Base-by-base conservation (phyloP, 1,284 basidiomycete genomes). In the Puccinia horiana region DNA sequence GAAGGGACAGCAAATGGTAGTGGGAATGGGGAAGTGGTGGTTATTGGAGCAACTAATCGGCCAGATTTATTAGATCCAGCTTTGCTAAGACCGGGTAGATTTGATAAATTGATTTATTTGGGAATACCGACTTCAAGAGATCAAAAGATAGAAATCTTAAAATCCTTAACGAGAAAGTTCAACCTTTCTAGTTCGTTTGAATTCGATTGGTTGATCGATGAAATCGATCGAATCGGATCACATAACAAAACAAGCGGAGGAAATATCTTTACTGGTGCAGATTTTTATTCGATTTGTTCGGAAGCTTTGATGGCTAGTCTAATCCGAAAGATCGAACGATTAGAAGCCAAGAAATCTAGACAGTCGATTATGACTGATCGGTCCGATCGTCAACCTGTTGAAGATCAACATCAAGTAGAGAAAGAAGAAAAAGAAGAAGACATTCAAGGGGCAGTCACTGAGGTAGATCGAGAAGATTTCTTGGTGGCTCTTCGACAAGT, bases 51-150 rank as follows among this genome's bases (percentile, higher is more conserved):
- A 2, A 88, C 88, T 6, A 88, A 88, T 78, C 85, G 88, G 61
- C 88, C 88, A 0, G 88, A 88, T 82, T 76, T 88, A 83, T 85
- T 88, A 42, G 88, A 88, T 83, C 88, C 88, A 11, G 88, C 88
- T 0, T 81, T 88, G 58, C 83, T 88, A 0, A 84, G 88, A 42
- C 88, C 88, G 12, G 88, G 88, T n/a, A 95, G 96, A 83, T 99
- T 99, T 88, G 97, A 99, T 87, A 93, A 95, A 14, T 92, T 99
- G 93, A 90, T 99, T 40, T 99, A 99, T 87, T 91, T 99, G 72
- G 94, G 94, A 37, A 92, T 98, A n/a, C 93, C 93, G 87, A 91
- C 93, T 77, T 94, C 92, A 0, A 93, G 98, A 87, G 90, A 91
- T 58, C 93, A 93, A 1, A 96, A 99, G 86, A 88, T 92, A 54